Evolutionary conservation across 108 stramenopile genomes (phyloP).

Genomic region (Stephanodiscus triporus): DNA sequence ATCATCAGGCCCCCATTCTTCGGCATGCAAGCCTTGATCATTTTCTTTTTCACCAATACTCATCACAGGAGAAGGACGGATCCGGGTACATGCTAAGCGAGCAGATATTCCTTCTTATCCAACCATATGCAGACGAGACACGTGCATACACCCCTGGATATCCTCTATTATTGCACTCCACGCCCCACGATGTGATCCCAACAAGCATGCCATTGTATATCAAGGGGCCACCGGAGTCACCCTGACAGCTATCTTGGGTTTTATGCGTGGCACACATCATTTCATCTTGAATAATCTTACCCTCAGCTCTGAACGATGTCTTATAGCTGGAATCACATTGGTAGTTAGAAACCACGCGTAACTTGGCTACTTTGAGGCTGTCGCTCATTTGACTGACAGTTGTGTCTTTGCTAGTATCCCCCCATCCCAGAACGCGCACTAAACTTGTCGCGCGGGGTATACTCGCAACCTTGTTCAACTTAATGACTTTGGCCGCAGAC

Average conservation of each 20-base stretch:
- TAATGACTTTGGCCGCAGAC: not conserved
- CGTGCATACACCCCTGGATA: constrained; percentile 38
- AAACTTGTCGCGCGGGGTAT: not conserved
- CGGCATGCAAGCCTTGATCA: not conserved
- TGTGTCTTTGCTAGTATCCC: not conserved
- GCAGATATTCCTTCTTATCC: constrained; percentile 19
- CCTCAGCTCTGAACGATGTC: not conserved
- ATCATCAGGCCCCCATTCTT: not conserved
- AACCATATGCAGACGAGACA: constrained; percentile 22
- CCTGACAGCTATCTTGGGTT: constrained; percentile 19
- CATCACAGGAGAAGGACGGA: constrained; percentile 11
- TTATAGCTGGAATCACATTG: constrained; percentile 1
- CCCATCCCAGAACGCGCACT: constrained; percentile 21
- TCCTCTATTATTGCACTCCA: constrained; percentile 18
- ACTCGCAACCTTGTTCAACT: not conserved
- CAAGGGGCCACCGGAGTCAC: constrained; percentile 45
- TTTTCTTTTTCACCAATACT: not conserved
- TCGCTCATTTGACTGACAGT: not conserved
- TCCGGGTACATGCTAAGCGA: constrained; percentile 11
- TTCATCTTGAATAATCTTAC: not conserved
- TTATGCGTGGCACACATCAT: constrained; percentile 24
- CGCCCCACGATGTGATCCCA: constrained; percentile 26
- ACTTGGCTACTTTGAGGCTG: constrained; percentile 4
- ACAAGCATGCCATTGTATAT: constrained; percentile 35
- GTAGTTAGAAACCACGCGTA: not conserved